These are phyloP conservation scores for Lyophyllum atratum DNA, from an alignment of 768 basidiomycete genomes.

Conservation along the genomic window DNA sequence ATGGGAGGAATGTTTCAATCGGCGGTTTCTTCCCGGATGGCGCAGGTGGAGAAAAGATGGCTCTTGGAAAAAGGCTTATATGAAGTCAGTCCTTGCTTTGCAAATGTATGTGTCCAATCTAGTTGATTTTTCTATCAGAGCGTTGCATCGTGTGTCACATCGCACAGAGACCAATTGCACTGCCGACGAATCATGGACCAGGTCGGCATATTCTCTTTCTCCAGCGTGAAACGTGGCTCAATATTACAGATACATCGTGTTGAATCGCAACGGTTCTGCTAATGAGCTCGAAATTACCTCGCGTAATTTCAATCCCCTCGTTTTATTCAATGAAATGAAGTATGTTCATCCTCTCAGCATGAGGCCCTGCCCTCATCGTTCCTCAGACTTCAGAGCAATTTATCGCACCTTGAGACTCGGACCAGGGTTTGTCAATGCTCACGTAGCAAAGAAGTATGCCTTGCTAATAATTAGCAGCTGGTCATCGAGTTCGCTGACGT, in stretches of 20 bases:
- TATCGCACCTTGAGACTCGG: slow-evolving; percentile 67
- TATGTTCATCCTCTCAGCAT: slow-evolving; percentile 29
- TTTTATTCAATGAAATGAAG: slow-evolving; percentile 80
- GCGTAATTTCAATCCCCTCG: slow-evolving; percentile 64
- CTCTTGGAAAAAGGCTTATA: slow-evolving; percentile 65
- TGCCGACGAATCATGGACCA: slow-evolving; percentile 82
- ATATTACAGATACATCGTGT: slow-evolving; percentile 56
- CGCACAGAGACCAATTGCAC: slow-evolving; percentile 71
- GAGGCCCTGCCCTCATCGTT: not conserved
- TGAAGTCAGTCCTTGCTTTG: slow-evolving; percentile 50
- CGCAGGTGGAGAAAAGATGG: slow-evolving; percentile 63
- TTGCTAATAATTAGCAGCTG: slow-evolving; percentile 41
- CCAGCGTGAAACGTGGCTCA: not conserved
- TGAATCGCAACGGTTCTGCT: slow-evolving; percentile 76
- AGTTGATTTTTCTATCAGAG: slow-evolving; percentile 36
- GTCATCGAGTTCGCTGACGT: slow-evolving; percentile 72
- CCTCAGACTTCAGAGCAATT: slow-evolving; percentile 63
- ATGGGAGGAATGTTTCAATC: slow-evolving; percentile 76
- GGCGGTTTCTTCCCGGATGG: slow-evolving; percentile 81
- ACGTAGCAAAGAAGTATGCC: not conserved
- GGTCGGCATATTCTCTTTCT: slow-evolving; percentile 41
- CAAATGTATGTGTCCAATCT: slow-evolving; percentile 3
- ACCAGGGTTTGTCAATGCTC: slow-evolving; percentile 51
- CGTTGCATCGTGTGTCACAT: slow-evolving; percentile 69
- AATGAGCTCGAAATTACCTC: slow-evolving; percentile 72